phyloP scores from a whole-genome alignment of 805 yeast genomes.

The Sungouiella thailandica region DNA sequence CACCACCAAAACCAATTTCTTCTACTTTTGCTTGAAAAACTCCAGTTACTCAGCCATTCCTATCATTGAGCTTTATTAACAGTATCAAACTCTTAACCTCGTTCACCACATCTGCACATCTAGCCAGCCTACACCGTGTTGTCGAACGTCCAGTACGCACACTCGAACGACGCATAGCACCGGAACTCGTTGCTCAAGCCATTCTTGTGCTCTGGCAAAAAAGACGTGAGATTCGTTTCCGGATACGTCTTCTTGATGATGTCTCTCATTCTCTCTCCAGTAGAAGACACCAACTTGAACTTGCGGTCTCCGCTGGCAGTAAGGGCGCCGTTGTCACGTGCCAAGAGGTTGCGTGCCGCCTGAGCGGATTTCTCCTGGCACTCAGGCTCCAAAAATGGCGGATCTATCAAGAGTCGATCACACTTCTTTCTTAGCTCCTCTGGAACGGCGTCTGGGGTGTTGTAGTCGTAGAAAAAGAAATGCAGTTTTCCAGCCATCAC shows the following conservation, averaged over 20 bases:
- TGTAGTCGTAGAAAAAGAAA: conserved; percentile 73
- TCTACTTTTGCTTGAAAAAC: no score
- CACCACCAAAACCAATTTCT: no score
- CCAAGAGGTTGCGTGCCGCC: conserved; percentile 55
- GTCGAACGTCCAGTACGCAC: conserved; percentile 58
- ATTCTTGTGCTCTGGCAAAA: conserved; percentile 75
- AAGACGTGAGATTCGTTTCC: conserved; percentile 57
- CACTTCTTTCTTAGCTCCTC: conserved; percentile 53
- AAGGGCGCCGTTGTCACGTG: conserved; percentile 30
- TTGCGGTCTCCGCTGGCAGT: conserved; percentile 37
- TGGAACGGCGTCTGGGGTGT: conserved; percentile 60
- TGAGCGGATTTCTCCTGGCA: conserved; percentile 65
- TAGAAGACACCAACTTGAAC: conserved; percentile 63
- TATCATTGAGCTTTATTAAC: no score
- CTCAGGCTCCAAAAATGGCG: conserved; percentile 78
- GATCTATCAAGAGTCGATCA: conserved; percentile 74
- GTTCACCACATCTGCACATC: not conserved
- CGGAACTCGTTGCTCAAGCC: conserved; percentile 85
- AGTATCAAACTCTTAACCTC: no score
- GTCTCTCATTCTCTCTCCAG: conserved; percentile 83
- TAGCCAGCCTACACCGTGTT: conserved; percentile 8
- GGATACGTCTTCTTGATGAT: conserved; percentile 61
- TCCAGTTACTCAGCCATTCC: no score
- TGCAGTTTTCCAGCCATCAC: conserved; percentile 62
- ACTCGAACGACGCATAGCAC: conserved; percentile 77